These are phyloP conservation scores for Rosa rugosa DNA, from an alignment of 306 rosid genomes.

Conservation along the genomic window DNA sequence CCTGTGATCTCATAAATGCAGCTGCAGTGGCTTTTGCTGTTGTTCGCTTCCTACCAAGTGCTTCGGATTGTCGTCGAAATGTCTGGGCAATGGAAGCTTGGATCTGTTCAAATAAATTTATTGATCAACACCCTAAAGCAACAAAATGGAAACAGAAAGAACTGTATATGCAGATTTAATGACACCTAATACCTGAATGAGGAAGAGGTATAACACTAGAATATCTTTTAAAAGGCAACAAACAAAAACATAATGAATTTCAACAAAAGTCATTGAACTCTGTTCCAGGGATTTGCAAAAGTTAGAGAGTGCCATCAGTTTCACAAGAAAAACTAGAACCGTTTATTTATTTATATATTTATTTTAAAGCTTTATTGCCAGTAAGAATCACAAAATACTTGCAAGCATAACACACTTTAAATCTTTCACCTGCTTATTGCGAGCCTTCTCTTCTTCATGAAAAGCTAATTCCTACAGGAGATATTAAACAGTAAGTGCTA, in stretches of 20 bases:
- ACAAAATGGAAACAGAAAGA: slow-evolving; percentile 21
- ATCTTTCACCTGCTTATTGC: slow-evolving; percentile 60
- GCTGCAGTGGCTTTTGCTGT: slow-evolving; percentile 50
- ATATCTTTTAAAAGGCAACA: slow-evolving; percentile 8
- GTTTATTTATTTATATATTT: neutral
- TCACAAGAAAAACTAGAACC: neutral
- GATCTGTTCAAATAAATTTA: slow-evolving; percentile 43
- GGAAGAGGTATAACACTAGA: neutral
- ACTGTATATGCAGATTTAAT: slow-evolving; percentile 5
- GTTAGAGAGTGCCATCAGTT: neutral
- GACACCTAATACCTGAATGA: neutral
- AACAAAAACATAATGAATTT: neutral
- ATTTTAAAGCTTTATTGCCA: neutral
- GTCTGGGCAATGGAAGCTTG: slow-evolving; percentile 76
- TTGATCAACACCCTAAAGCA: slow-evolving; percentile 19
- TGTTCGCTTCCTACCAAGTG: slow-evolving; percentile 56
- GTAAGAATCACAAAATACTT: neutral
- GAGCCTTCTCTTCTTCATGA: slow-evolving; percentile 63
- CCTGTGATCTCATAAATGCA: slow-evolving; percentile 48
- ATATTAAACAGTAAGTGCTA: slow-evolving; percentile 15
- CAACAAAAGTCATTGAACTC: neutral
- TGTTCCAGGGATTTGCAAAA: neutral
- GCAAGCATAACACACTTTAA: slow-evolving; percentile 15
- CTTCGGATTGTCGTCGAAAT: slow-evolving; percentile 59
- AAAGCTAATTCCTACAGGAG: slow-evolving; percentile 53